phyloP scores from a whole-genome alignment of 768 basidiomycete species.

The Amanita molliuscula region DNA sequence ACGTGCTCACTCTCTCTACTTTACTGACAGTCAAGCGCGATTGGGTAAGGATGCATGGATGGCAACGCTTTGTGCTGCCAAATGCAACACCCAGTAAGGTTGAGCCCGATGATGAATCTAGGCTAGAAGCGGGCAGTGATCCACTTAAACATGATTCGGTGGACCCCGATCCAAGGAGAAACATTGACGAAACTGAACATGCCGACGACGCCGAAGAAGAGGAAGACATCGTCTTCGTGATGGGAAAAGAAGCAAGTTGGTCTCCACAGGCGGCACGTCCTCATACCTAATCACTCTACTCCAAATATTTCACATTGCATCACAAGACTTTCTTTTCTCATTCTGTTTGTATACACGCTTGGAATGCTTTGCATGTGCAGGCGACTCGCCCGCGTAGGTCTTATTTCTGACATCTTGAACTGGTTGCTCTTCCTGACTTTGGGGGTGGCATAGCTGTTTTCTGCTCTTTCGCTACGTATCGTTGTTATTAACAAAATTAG shows the following conservation, averaged over 20 bases:
- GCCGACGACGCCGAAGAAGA: conserved; percentile 37
- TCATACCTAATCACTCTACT: background rate
- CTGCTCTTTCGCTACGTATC: background rate
- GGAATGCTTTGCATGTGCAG: background rate
- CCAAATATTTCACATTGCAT: background rate
- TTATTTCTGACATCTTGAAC: conserved; percentile 1
- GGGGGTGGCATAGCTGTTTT: background rate
- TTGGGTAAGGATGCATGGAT: conserved; percentile 60
- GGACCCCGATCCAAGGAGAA: background rate
- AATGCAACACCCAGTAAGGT: conserved; percentile 43
- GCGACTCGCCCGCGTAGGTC: background rate
- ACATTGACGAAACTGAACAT: conserved; percentile 31
- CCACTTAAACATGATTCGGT: background rate
- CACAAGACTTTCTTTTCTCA: background rate
- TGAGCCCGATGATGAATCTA: conserved; percentile 9
- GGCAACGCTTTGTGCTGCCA: conserved; percentile 56
- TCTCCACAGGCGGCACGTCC: conserved; percentile 3
- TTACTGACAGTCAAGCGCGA: conserved; percentile 61
- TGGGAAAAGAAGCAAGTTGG: conserved; percentile 29
- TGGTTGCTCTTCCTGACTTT: background rate
- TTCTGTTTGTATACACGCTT: background rate
- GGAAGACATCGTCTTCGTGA: conserved; percentile 67
- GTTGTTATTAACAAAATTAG: background rate
- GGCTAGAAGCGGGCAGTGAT: background rate
- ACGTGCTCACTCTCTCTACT: conserved; percentile 57